Conservation (phyloP, 495 filamentous ascomycete genomes). For the Saxophila tyrrhenica region DNA sequence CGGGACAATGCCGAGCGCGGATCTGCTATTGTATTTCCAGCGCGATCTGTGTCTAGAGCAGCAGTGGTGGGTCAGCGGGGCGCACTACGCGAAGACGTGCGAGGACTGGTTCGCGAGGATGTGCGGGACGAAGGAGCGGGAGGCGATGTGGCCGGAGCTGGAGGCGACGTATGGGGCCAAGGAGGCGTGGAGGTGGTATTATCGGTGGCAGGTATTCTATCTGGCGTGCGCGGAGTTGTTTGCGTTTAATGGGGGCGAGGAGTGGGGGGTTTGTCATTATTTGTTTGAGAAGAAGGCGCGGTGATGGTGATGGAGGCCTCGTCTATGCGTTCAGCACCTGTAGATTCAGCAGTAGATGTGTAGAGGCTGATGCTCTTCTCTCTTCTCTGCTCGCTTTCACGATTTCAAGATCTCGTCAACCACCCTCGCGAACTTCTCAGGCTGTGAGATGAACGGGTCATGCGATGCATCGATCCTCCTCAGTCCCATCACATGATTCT, state of each 20-base stretch:
- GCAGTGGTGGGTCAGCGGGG: slow-evolving; percentile 56
- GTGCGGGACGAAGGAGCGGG: slow-evolving; percentile 12
- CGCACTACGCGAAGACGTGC: slow-evolving; percentile 54
- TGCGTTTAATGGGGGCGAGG: slow-evolving; percentile 47
- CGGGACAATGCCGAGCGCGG: slow-evolving; percentile 57
- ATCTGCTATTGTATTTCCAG: slow-evolving; percentile 55
- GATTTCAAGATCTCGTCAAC: not conserved
- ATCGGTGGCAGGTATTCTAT: slow-evolving; percentile 60
- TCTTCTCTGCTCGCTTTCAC: no score
- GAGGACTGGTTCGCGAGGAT: slow-evolving; percentile 36
- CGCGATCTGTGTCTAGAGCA: slow-evolving; percentile 43
- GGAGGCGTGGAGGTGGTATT: slow-evolving; percentile 45
- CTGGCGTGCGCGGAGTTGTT: slow-evolving; percentile 58
- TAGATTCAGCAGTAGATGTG: no score
- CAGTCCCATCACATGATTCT: not conserved
- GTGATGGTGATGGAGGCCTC: slow-evolving; percentile 1
- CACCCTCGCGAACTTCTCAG: not conserved
- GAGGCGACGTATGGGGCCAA: slow-evolving; percentile 48
- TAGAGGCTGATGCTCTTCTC: no score
- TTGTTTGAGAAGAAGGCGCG: slow-evolving; percentile 43
- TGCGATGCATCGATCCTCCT: not conserved
- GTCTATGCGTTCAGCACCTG: no score
- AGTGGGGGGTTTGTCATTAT: slow-evolving; percentile 52
- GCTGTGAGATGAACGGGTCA: not conserved
- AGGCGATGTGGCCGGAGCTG: slow-evolving; percentile 46